These are phyloP conservation scores for Misopates orontium DNA, from an alignment of 257 asterid genomes.

Conservation along the genomic window DNA sequence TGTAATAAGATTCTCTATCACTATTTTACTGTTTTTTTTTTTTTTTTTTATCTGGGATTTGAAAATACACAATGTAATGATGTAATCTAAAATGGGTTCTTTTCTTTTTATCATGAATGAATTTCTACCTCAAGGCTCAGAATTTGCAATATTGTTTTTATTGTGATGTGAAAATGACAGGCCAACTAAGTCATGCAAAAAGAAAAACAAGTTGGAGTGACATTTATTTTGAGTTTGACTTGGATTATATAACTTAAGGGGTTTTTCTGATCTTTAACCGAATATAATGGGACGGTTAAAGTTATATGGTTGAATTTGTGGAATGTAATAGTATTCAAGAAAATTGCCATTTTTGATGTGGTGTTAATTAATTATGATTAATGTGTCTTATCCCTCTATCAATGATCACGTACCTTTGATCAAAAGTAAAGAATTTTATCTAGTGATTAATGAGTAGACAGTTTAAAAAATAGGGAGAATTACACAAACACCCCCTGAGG, in stretches of 20 bases:
- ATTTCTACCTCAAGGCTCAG: background rate
- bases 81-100: conserved; percentile 12
- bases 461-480: too few relatives aligned
- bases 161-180: conserved; percentile 15
- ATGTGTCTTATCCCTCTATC: background rate
- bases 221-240: conserved; percentile 16
- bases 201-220: conserved; percentile 18
- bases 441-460: too few relatives aligned
- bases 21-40: conserved; percentile 9
- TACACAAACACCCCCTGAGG: too few relatives aligned
- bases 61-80: background rate
- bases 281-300: conserved; percentile 13
- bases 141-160: too few relatives aligned
- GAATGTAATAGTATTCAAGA: background rate
- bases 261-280: background rate
- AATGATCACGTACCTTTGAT: too few relatives aligned
- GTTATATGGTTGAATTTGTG: background rate
- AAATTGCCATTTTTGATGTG: background rate
- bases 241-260: background rate
- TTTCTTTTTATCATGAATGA: background rate
- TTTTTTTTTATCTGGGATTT: background rate
- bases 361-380: background rate
- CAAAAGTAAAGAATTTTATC: too few relatives aligned
- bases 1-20: conserved; percentile 25
- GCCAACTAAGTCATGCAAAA: conserved; percentile 18